These are phyloP conservation scores for Aspergillus quadricinctus DNA, from an alignment of 2,329 filamentous ascomycete species.

Conservation along the genomic window DNA sequence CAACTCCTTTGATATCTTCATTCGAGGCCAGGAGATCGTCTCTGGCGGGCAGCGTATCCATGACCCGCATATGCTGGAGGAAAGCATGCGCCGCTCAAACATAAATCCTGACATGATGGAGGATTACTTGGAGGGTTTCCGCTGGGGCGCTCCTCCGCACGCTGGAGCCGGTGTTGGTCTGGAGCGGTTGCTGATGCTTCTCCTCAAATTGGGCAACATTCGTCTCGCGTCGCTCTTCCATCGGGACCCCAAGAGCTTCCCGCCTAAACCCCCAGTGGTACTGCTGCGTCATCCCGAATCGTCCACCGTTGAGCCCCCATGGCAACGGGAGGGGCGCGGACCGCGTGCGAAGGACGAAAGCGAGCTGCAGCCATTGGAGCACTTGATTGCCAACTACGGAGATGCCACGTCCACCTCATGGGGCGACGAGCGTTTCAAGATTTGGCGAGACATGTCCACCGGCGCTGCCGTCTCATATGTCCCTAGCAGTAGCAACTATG, in stretches of 20 bases:
- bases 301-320: constrained; percentile 69
- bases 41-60: constrained; percentile 93
- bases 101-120: constrained; percentile 80
- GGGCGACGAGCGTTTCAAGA: constrained; percentile 81
- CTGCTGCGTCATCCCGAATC: constrained; percentile 81
- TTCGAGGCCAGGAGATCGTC: constrained; percentile 87
- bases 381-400: constrained; percentile 91
- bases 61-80: constrained; percentile 66
- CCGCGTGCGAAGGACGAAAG: constrained; percentile 43
- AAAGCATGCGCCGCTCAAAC: constrained; percentile 70
- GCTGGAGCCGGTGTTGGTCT: constrained; percentile 86
- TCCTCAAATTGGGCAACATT: constrained; percentile 84
- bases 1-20: constrained; percentile 93
- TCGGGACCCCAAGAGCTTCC: constrained; percentile 82
- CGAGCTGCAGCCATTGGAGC: constrained; percentile 69
- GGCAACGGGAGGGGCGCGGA: constrained; percentile 43
- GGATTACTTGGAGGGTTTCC: constrained; percentile 84
- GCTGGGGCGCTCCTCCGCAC: constrained; percentile 83
- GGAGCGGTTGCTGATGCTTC: constrained; percentile 80
- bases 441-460: constrained; percentile 75
- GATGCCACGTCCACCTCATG: constrained; percentile 92
- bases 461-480: constrained; percentile 85
- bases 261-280: constrained; percentile 58
- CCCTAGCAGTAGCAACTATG: constrained; percentile 64
- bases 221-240: constrained; percentile 83